Evolutionary conservation across 331 rosid species (phyloP), one percentile per base, ranked within the genome.

Genomic region (Ulmus americana): DNA sequence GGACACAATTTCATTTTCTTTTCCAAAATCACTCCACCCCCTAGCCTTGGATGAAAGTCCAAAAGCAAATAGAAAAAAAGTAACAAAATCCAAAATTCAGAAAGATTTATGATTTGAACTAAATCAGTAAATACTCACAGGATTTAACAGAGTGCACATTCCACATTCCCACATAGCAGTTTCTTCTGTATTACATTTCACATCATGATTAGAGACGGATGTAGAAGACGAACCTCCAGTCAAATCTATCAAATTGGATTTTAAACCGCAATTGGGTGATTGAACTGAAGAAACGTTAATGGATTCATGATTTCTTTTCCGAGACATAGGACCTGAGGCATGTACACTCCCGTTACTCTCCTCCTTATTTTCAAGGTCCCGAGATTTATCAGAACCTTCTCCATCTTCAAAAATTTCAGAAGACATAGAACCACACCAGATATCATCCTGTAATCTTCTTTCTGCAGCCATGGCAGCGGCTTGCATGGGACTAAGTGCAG

Each of bases 401-500:
- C 79, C 85, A 44, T 70, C 70, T 40, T 65, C 82, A 1, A 71
- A 70, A 75, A 71, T 70, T 75, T 75, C 84, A 54, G 71, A 65
- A 72, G 84, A 82, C 69, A 73, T 83, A 69, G 98, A 89, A 65
- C 81, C 95, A 77, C 98, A 92, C 96, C 98, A 89, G 61, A 89
- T 63, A 39, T 92, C 98, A 78, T 92, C 98, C 72, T 92, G 97
- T 20, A 82, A 77, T 79, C 98, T 86, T 77, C 96, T 82, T 75
- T 92, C 98, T n/a, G 97, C 96, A 66, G 97, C 98, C 98, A 92
- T 92, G 28, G 94, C 98, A 67, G 98, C 98, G 45, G 98, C 98
- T 85, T 92, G 98, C 48, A 76, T 76, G 7, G 97, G 97, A 79
- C 82, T 92, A 52, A 92, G 88, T 45, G 88, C 94, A 47, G 28